phyloP scores from a whole-genome alignment of 108 stramenopile genomes.

The Conticribra weissflogii region DNA sequence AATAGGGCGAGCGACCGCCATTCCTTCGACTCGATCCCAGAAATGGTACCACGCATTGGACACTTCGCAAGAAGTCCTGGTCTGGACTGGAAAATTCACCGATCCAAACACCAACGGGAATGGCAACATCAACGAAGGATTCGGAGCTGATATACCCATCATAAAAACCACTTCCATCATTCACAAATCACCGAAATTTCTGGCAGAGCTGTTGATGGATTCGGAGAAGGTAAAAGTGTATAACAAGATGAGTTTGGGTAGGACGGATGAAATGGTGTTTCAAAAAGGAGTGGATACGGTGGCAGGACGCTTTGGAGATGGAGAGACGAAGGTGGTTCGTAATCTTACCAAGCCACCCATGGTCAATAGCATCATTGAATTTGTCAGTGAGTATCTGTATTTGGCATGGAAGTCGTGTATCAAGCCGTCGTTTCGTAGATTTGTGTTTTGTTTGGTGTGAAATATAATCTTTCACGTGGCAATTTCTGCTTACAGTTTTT shows the following conservation, averaged over 20 bases:
- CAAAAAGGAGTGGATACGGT: slow-evolving; percentile 50
- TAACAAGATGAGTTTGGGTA: slow-evolving; percentile 86
- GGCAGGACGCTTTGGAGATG: slow-evolving; percentile 49
- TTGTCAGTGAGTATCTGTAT: slow-evolving; percentile 58
- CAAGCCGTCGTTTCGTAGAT: no score
- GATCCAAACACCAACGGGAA: slow-evolving; percentile 1
- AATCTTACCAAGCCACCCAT: slow-evolving; percentile 78
- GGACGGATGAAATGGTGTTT: slow-evolving; percentile 60
- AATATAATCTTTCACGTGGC: background rate
- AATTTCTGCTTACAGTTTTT: background rate
- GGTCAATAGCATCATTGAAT: slow-evolving; percentile 61
- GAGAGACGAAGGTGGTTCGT: slow-evolving; percentile 80
- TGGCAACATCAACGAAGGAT: slow-evolving; percentile 21
- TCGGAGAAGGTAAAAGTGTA: slow-evolving; percentile 72
- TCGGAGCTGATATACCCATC: slow-evolving; percentile 72
- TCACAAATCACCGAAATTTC: slow-evolving; percentile 64
- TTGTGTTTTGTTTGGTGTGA: background rate
- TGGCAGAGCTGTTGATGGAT: slow-evolving; percentile 83
- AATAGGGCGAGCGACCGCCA: no score
- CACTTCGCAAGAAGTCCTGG: slow-evolving; percentile 53
- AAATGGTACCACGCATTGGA: slow-evolving; percentile 30
- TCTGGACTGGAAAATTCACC: slow-evolving; percentile 67
- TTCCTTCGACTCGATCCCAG: no score
- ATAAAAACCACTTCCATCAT: slow-evolving; percentile 76
- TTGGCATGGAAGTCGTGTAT: no score